Evolutionary conservation across 352 stramenopile species (phyloP), one percentile per base, ranked within the genome.

Genomic region (Phytophthora macrochlamydospora): DNA sequence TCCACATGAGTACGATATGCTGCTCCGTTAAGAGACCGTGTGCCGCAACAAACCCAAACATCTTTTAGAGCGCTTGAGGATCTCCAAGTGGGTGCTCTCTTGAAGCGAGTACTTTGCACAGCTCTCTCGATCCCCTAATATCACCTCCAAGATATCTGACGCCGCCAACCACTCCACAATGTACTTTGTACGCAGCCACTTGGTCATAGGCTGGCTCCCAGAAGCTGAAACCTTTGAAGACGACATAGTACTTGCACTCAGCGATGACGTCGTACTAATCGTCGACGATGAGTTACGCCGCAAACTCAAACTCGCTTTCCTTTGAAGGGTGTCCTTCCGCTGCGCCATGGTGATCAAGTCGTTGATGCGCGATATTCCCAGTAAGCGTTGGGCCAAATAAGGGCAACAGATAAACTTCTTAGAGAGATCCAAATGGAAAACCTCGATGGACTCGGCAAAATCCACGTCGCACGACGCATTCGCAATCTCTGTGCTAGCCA

Each of bases 331-430:
- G 32, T 96, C 85, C 18, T 78, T 77, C 24, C 82, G 74, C 33
- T 94, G 79, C 7, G 82, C 80, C 83, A 92, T 93, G n/a, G 61
- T 64, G 33, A 94, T 93, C 51, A 94, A 75, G 49, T 95, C 79
- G 28, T 85, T 90, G 51, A 95, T 65, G 3, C 87, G 85, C 14
- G 79, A 76, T 44, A 96, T 77, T 14, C 89, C 87, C 2, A 89
- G 67, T 8, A 96, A 67, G 18, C 88, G 78, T 59, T 94, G 87
- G 0, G 75, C 75, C 38, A 96, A 73, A 54, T 89, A 95, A 14
- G 87, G 89, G 48, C 89, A 96, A 59, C 89, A 95, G 33, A 96
- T 85, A 58, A 89, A 90, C 68, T 91, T 92, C 59, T 94, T 93
- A 11, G 87, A 85, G n/a, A 95, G 45, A 54, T 95, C 83, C 60